Conservation (phyloP, 805 yeast genomes). For the Cyberlindnera petersonii region DNA sequence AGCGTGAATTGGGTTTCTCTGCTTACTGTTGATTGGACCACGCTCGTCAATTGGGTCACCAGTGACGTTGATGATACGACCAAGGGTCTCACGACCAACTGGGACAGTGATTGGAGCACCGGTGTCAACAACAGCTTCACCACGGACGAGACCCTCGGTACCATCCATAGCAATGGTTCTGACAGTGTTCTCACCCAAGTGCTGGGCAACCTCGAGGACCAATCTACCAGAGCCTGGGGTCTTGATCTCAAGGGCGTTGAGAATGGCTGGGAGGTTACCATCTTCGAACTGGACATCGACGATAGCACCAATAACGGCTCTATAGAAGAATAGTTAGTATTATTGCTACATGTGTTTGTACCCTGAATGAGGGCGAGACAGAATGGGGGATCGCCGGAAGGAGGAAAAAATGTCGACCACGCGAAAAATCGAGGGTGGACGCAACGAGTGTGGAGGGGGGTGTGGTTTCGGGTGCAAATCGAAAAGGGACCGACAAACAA, state of each 20-base stretch:
- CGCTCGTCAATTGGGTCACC: conserved; percentile 99
- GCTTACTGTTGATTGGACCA: conserved; percentile 93
- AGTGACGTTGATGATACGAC: conserved; percentile 95
- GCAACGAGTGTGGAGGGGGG: background rate
- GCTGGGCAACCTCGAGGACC: conserved; percentile 98
- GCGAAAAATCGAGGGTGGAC: conserved; percentile 4
- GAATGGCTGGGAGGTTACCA: conserved; percentile 94
- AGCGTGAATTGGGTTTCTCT: conserved; percentile 97
- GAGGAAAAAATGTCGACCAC: conserved; percentile 1
- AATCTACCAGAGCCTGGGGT: conserved; percentile 71
- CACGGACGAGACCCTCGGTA: conserved; percentile 99
- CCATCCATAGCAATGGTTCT: conserved; percentile 99
- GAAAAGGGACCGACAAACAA: too few species aligned
- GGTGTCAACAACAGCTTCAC: conserved; percentile 85
- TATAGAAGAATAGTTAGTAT: too few species aligned
- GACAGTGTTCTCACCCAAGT: conserved; percentile 99
- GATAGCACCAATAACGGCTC: conserved; percentile 99
- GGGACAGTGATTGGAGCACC: conserved; percentile 99
- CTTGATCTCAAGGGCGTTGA: conserved; percentile 91
- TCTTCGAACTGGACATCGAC: conserved; percentile 98
- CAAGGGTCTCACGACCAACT: conserved; percentile 98
- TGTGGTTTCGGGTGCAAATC: too few species aligned
- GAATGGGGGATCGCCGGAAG: too few species aligned
- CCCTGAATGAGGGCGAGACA: too few species aligned
- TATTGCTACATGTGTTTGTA: conserved; percentile 18